Base-by-base conservation (phyloP, 768 basidiomycete species). In the Leccinum incarnatum region DNA sequence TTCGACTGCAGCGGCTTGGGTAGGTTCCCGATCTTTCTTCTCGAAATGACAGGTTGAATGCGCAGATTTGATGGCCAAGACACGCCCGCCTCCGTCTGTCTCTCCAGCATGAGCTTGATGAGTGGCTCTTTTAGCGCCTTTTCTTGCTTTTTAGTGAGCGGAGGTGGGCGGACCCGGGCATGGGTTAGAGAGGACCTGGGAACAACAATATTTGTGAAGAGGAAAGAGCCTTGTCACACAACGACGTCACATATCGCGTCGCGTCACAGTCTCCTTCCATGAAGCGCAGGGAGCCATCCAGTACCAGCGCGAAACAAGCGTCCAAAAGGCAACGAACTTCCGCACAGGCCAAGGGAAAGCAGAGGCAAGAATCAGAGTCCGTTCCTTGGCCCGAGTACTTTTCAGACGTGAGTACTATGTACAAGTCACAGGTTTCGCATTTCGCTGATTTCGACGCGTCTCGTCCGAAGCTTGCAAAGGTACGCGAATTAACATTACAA, bases 351-450 rank as follows among this genome's bases (percentile, higher is more conserved):
- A 63, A 72, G 50, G 63, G 52, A 40, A 67, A 71, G 54, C 57
- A 64, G n/a, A 58, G 65, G 47, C 51, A 62, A 23, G 50, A 57
- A n/a, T 19, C 25, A 36, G 27, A 51, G 2, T 15, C 57, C 29
- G 48, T 60, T 17, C 55, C 63, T 40, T 90, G 88, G 86, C 87
- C 89, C 4, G 79, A 82, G 29, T 81, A 90, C 66, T 89, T 91
- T 59, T 75, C 81, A 54, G 76, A 77, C 50, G 83, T 80, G 54
- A 60, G 70, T 25, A 25, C 25, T 67, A 10, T 32, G 30, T 32
- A 30, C n/a, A 17, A 34, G 11, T 25, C 2, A 6, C 25, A 32
- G 4, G 8, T 36, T 9, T 15, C 32, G 7, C 21, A 17, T 42
- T 25, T 48, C 37, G 8, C 46, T 58, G 17, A 62, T 50, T 37